These are phyloP conservation scores for Venturia effusa DNA, from an alignment of 2,329 filamentous ascomycete genomes.

Conservation along the genomic window DNA sequence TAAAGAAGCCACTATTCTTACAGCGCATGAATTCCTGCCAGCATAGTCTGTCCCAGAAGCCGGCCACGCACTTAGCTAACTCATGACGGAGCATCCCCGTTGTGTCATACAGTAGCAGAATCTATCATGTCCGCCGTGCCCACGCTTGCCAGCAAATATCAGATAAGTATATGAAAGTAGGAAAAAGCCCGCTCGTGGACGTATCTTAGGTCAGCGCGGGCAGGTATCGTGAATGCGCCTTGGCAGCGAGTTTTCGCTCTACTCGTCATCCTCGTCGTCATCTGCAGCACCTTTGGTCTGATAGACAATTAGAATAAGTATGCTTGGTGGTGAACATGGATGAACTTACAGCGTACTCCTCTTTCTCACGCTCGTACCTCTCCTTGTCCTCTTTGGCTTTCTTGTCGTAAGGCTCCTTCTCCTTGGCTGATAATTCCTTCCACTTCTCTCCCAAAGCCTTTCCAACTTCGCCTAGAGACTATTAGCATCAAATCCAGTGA, in stretches of 20 bases:
- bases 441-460: slow-evolving; percentile 97
- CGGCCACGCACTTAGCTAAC: background rate
- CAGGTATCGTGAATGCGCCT: background rate
- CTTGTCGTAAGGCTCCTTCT: slow-evolving; percentile 86
- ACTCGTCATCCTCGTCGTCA: slow-evolving; percentile 25
- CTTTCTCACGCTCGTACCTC: slow-evolving; percentile 97
- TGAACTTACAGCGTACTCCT: slow-evolving; percentile 56
- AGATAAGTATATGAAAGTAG: background rate
- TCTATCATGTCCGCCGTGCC: background rate
- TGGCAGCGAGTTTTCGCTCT: background rate
- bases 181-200: background rate
- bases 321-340: background rate
- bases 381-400: slow-evolving; percentile 98
- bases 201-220: background rate
- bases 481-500: slow-evolving; percentile 14
- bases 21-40: background rate
- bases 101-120: background rate
- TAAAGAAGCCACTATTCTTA: slow-evolving; percentile 1
- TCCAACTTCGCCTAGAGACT: slow-evolving; percentile 69
- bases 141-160: background rate
- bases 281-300: slow-evolving; percentile 16
- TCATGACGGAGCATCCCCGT: background rate
- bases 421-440: slow-evolving; percentile 92
- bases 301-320: background rate
- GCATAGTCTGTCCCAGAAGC: background rate